Evolutionary conservation across 2,329 filamentous ascomycete species (phyloP).

Genomic region (Beauveria asiatica): DNA sequence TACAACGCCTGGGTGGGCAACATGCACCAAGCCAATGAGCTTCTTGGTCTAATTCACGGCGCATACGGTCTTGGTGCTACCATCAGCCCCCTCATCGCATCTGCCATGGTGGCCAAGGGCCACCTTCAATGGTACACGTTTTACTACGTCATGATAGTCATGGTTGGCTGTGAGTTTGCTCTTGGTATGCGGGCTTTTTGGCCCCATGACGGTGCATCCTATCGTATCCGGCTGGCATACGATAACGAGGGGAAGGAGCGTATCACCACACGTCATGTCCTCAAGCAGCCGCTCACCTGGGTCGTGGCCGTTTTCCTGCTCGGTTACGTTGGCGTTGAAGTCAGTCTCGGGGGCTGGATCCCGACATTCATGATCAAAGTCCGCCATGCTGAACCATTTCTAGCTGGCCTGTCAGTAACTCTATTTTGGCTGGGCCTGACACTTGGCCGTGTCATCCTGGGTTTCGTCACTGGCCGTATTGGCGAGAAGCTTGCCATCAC

Average conservation of each 20-base stretch:
- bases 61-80: conserved; percentile 66
- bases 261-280: conserved; percentile 36
- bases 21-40: conserved; percentile 64
- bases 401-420: conserved; percentile 66
- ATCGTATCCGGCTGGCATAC: conserved; percentile 33
- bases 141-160: conserved; percentile 65
- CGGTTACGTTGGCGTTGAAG: conserved; percentile 71
- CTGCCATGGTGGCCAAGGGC: conserved; percentile 59
- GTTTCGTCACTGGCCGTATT: conserved; percentile 65
- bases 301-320: conserved; percentile 66
- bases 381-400: conserved; percentile 58
- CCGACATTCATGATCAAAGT: conserved; percentile 80
- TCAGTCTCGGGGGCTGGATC: conserved; percentile 69
- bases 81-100: conserved; percentile 61
- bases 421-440: conserved; percentile 83
- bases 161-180: conserved; percentile 47
- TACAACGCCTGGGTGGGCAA: conserved; percentile 59
- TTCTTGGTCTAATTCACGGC: conserved; percentile 65
- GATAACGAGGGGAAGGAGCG: conserved; percentile 25
- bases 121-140: conserved; percentile 60
- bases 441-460: conserved; percentile 60
- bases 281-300: conserved; percentile 56
- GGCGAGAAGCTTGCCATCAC: conserved; percentile 62
- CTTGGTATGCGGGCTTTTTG: conserved; percentile 52
- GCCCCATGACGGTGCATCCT: conserved; percentile 48